Percentiles rank a stretch among this genome's conserved stretches.
Conservation (phyloP, 148 eudicot species). For the Selenicereus undatus region DNA sequence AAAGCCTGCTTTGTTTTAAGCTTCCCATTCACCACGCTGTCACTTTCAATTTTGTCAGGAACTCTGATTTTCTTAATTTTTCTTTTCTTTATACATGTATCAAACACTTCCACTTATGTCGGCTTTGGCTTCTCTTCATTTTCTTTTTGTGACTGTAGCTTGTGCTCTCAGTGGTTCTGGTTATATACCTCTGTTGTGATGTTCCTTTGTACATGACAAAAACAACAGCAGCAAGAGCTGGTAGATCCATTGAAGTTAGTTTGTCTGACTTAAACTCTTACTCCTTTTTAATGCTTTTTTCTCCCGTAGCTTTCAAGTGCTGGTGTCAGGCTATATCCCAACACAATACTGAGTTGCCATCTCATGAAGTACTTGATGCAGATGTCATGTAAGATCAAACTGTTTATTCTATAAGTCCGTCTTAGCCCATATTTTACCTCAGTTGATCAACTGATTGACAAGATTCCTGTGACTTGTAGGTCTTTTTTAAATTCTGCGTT, state of each 20-base stretch:
- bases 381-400: conserved; percentile 75
- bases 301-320: conserved; percentile 77
- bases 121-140: background rate
- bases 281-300: background rate
- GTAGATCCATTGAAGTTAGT: background rate
- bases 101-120: background rate
- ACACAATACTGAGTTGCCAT: conserved; percentile 58
- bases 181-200: background rate
- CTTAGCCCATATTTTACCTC: background rate
- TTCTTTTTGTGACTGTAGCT: background rate
- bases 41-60: background rate
- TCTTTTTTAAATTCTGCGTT: conserved; percentile 87
- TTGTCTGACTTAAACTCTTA: background rate
- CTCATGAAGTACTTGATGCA: conserved; percentile 64
- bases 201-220: background rate
- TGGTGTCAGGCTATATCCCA: conserved; percentile 98
- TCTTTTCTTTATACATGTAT: background rate
- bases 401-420: conserved; percentile 15
- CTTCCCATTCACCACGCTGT: background rate
- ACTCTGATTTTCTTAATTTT: background rate
- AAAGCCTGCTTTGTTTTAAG: background rate
- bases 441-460: conserved; percentile 20
- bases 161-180: background rate
- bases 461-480: conserved; percentile 52
- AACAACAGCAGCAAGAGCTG: background rate